Conservation (phyloP, 2,329 filamentous ascomycete genomes). For the Metarhizium album region DNA sequence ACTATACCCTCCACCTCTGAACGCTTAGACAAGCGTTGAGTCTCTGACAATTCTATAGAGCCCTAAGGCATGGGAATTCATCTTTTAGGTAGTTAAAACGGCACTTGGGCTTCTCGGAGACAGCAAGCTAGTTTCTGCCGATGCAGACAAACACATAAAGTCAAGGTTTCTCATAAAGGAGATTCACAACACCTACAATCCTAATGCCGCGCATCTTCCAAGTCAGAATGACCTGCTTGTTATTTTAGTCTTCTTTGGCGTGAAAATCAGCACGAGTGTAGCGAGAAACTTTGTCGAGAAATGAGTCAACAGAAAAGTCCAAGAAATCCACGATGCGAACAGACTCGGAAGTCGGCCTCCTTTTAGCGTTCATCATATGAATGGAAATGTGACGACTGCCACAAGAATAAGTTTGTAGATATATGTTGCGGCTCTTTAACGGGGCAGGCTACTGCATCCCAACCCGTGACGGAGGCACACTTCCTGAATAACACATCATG, state of each 20-base stretch:
- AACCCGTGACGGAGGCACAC: no score
- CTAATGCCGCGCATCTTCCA: slow-evolving; percentile 6
- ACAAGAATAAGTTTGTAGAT: no score
- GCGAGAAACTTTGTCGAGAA: slow-evolving; percentile 4
- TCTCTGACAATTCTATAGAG: no score
- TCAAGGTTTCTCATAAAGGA: slow-evolving; percentile 6
- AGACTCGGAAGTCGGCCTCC: slow-evolving; percentile 5
- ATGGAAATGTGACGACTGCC: slow-evolving; percentile 6
- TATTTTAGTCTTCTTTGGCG: slow-evolving; percentile 4
- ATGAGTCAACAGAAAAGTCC: slow-evolving; percentile 6
- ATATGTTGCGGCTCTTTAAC: no score
- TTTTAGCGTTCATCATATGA: slow-evolving; percentile 7
- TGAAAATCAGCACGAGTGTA: slow-evolving; percentile 2
- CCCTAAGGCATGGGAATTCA: background rate
- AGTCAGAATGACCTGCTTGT: slow-evolving; percentile 6
- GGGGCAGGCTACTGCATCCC: no score
- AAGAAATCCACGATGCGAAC: slow-evolving; percentile 3
- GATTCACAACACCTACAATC: slow-evolving; percentile 10
- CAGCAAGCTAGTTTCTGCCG: background rate
- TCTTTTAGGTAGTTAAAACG: background rate
- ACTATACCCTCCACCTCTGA: no score
- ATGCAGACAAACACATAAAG: background rate
- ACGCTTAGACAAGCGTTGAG: no score
- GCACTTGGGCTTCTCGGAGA: slow-evolving; percentile 1
- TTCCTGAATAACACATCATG: no score